Evolutionary conservation across 768 basidiomycete genomes (phyloP).

Genomic region (Agrocybe praecox): DNA sequence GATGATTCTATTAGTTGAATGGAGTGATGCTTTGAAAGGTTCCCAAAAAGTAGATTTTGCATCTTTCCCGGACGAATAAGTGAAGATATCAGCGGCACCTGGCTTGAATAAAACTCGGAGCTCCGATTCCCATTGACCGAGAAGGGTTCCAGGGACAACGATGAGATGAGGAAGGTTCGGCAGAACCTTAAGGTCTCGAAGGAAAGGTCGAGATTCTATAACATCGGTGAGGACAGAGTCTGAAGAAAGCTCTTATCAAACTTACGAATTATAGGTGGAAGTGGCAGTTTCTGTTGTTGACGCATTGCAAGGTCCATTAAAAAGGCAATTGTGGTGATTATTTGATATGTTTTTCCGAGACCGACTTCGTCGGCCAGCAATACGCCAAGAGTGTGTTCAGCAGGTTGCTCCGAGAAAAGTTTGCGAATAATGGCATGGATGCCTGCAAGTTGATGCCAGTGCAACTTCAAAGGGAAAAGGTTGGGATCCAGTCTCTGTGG

Average conservation of each 20-base stretch:
- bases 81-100: constrained; percentile 22
- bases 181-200: neutral
- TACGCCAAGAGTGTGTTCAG: constrained; percentile 5
- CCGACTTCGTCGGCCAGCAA: constrained; percentile 29
- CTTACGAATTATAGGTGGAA: constrained; percentile 25
- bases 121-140: constrained; percentile 22
- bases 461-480: constrained; percentile 6
- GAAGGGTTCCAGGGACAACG: constrained; percentile 22
- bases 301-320: constrained; percentile 8
- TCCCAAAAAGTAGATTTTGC: constrained; percentile 18
- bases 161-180: constrained; percentile 7
- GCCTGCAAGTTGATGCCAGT: constrained; percentile 30
- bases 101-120: constrained; percentile 14
- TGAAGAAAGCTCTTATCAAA: neutral
- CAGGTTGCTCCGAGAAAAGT: constrained; percentile 6
- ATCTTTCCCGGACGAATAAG: too few relatives aligned
- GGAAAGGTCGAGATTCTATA: neutral
- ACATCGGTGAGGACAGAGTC: neutral
- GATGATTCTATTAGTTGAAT: constrained; percentile 16
- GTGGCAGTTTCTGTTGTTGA: neutral
- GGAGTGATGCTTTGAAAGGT: constrained; percentile 5
- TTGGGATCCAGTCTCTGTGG: neutral
- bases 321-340: constrained; percentile 19
- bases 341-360: constrained; percentile 30
- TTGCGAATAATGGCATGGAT: constrained; percentile 19